Percentiles rank a stretch among this genome's conserved stretches.
These are phyloP conservation scores for Phlegmacium glaucopus DNA, from an alignment of 768 basidiomycete genomes.

Conservation along the genomic window DNA sequence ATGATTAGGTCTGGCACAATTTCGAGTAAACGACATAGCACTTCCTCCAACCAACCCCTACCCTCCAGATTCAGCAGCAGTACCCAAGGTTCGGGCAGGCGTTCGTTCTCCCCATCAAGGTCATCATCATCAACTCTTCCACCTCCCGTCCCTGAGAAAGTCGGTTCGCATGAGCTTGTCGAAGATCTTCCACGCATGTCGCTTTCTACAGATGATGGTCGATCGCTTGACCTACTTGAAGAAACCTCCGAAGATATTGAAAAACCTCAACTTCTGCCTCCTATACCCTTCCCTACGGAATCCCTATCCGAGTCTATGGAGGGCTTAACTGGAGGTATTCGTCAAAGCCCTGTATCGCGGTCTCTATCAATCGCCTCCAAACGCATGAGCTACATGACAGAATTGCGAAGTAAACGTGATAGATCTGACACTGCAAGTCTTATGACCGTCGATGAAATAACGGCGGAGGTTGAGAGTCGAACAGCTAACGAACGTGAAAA, in stretches of 20 bases:
- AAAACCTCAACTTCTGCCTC: constrained; percentile 64
- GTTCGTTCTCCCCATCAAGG: constrained; percentile 41
- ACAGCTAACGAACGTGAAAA: constrained; percentile 40
- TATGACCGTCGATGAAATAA: constrained; percentile 97
- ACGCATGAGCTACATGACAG: constrained; percentile 79
- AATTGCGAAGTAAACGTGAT: constrained; percentile 79
- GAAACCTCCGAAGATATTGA: constrained; percentile 38
- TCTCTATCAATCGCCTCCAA: constrained; percentile 50
- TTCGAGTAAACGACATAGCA: constrained; percentile 49
- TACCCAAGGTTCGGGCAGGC: constrained; percentile 47
- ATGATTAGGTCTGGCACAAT: constrained; percentile 29
- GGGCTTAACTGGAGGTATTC: constrained; percentile 36
- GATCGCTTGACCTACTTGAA: constrained; percentile 56
- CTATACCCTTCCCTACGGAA: constrained; percentile 75
- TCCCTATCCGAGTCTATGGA: constrained; percentile 80
- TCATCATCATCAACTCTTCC: constrained; percentile 47
- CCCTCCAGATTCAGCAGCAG: constrained; percentile 63
- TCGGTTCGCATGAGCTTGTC: constrained; percentile 7
- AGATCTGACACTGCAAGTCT: constrained; percentile 86
- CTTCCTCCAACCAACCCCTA: constrained; percentile 44
- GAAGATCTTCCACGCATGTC: constrained; percentile 72
- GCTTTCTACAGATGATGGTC: constrained; percentile 70
- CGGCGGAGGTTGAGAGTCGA: constrained; percentile 85
- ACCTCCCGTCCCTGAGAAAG: constrained; percentile 39
- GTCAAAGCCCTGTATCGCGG: constrained; percentile 37